Base-by-base conservation (phyloP, 768 basidiomycete species). In the Cystofilobasidium bisporidii region DNA sequence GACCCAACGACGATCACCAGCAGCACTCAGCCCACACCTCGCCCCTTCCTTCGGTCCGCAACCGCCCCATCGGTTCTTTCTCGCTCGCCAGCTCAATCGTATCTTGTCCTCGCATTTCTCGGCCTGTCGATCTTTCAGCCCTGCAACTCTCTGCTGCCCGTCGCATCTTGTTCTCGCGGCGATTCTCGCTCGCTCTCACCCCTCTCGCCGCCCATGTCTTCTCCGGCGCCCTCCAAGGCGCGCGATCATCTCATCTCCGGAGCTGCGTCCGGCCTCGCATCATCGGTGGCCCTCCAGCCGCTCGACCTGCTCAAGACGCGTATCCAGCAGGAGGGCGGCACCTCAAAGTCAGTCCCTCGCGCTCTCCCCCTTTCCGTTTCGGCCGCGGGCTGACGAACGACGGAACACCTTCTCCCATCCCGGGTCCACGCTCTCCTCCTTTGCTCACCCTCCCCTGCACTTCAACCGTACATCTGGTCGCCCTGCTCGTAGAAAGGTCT, bases 251-350 rank as follows among this genome's bases (percentile, higher is more conserved):
- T 69, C 41, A n/a, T 63, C 28, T 64, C 63, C 11, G 68, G 68
- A 28, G 68, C 45, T 18, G 68, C 68, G 1, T 69, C 68, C 10
- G 68, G 68, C 33, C 63, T 69, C 11, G 68, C 68, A 0, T 69
- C 68, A 0, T 63, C 61, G 6, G 50, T 69, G 1, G 55, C 47
- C 0, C 60, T 69, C 5, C 68, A 69, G 36, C 68, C 68, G 15
- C 58, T 69, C n/a, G 68, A 69, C 30, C 47, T 69, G 6, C 62
- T 69, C 63, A 69, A 69, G 57, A 69, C 68, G 12, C 56, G 68
- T 18, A 69, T 69, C 14, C 68, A 69, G 47, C 68, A 69, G 47
- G 57, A 64, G 41, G 68, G 63, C 6, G 63, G 55, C 18, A 69
- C 36, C 0, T 64, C 68, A 38, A 69, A 50, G 68, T 69, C 26